Conservation (phyloP, 495 filamentous ascomycete genomes). For the Podospora conica region DNA sequence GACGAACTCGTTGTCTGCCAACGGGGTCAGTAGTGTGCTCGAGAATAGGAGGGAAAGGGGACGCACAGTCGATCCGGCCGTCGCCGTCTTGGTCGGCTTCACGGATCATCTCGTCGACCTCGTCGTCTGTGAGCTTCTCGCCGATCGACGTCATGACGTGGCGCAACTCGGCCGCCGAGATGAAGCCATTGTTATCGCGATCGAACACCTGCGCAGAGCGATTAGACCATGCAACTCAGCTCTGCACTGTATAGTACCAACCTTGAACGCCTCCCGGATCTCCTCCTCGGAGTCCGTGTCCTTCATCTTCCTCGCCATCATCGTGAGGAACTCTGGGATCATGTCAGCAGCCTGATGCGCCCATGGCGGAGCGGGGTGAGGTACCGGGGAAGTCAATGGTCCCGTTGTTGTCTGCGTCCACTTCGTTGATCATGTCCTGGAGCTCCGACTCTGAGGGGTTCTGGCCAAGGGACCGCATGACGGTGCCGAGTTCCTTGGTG, state of each 20-base stretch:
- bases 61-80: slow-evolving; percentile 86
- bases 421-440: slow-evolving; percentile 99
- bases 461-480: slow-evolving; percentile 99
- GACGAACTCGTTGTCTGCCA: slow-evolving; percentile 96
- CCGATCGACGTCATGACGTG: slow-evolving; percentile 99
- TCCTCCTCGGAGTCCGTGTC: slow-evolving; percentile 99
- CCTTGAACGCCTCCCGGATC: slow-evolving; percentile 75
- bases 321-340: slow-evolving; percentile 84
- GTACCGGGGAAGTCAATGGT: slow-evolving; percentile 98
- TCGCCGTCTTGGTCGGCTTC: slow-evolving; percentile 99
- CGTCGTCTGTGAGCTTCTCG: slow-evolving; percentile 98
- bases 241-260: slow-evolving; percentile 10
- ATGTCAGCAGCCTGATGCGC: slow-evolving; percentile 26
- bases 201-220: slow-evolving; percentile 75
- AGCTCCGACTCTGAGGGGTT: slow-evolving; percentile 98
- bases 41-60: not conserved
- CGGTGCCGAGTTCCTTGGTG: slow-evolving; percentile 97
- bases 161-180: slow-evolving; percentile 93
- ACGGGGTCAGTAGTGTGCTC: slow-evolving; percentile 28
- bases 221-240: not conserved
- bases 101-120: slow-evolving; percentile 99
- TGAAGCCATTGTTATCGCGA: slow-evolving; percentile 99
- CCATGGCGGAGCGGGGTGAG: slow-evolving; percentile 5
- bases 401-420: slow-evolving; percentile 98
- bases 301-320: slow-evolving; percentile 99